Evolutionary conservation across 2,329 filamentous ascomycete genomes (phyloP), one percentile per base, ranked within the genome.

Genomic region (Apiospora malaysiana): DNA sequence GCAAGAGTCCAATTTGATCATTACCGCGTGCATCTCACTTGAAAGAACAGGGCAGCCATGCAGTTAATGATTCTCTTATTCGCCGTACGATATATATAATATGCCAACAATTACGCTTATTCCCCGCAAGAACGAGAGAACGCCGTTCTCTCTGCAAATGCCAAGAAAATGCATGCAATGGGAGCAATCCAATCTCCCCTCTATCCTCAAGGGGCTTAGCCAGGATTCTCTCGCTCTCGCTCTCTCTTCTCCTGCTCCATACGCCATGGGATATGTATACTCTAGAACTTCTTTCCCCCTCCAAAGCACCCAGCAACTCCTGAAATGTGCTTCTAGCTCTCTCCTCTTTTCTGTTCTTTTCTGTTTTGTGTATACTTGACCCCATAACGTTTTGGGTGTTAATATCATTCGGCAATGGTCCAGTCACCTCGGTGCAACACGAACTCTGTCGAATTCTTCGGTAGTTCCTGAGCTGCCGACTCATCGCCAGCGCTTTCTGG

Each of bases 401-500:
- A 16, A 3, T 14, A 16, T 63, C 32, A 67, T 46, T 46, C 7
- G 18, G 21, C 21, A 4, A 27, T 12, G 7, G 40, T 67, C 65
- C 65, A 67, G 14, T 67, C 23, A 16, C 65, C 65, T 6, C 65
- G 10, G 42, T 32, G 23, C 14, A 67, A 14, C n/a, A 46, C 40
- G 18, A 45, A 43, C 25, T 67, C 65, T 14, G 65, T 67, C n/a
- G 43, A 6, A 18, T 23, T 40, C 16, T 59, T 6, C 2, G 42
- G 10, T 45, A 4, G 2, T 23, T 27, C 40, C 12, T 10, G 25
- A 27, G 25, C 2, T 8, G 9, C 42, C 16, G 23, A 1, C 9
- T n/a, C 37, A 6, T 42, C 27, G 27, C 56, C 32, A 9, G 18
- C 27, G 32, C 32, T 67, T 32, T n/a, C 42, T 8, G 81, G n/a